Evolutionary conservation across 2,329 filamentous ascomycete species (phyloP).

Genomic region (Monosporascus cannonballus): DNA sequence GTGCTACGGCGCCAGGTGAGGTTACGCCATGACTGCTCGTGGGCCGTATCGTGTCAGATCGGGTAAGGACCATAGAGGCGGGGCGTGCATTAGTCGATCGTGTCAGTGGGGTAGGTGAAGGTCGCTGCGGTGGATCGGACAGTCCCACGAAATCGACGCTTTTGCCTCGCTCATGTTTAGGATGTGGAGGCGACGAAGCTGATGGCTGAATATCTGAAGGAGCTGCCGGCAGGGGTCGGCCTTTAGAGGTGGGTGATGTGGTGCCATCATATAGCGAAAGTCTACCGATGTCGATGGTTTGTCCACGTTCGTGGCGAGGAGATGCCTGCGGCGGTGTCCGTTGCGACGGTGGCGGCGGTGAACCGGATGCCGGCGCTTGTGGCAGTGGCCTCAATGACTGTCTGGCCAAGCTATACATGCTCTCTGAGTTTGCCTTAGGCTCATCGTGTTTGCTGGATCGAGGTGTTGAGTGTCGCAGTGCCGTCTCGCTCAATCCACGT

Average conservation of each 20-base stretch:
- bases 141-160: background rate
- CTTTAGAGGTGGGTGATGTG: slow-evolving; percentile 35
- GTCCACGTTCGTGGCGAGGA: slow-evolving; percentile 49
- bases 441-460: slow-evolving; percentile 39
- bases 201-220: background rate
- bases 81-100: slow-evolving; percentile 35
- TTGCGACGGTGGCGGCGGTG: slow-evolving; percentile 25
- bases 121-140: slow-evolving; percentile 1
- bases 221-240: slow-evolving; percentile 10
- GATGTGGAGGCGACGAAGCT: background rate
- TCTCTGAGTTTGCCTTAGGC: slow-evolving; percentile 45
- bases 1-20: slow-evolving; percentile 28
- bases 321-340: slow-evolving; percentile 20
- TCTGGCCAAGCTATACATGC: slow-evolving; percentile 65
- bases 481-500: slow-evolving; percentile 70
- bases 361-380: slow-evolving; percentile 49
- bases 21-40: slow-evolving; percentile 24
- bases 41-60: slow-evolving; percentile 46
- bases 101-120: slow-evolving; percentile 12
- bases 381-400: slow-evolving; percentile 72
- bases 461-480: slow-evolving; percentile 43
- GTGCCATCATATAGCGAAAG: slow-evolving; percentile 41
- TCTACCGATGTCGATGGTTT: slow-evolving; percentile 58
- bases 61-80: slow-evolving; percentile 56
- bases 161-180: background rate